Evolutionary conservation across 208 protist species (phyloP), one percentile per base, ranked within the genome.

Genomic region (Lotmaria passim): DNA sequence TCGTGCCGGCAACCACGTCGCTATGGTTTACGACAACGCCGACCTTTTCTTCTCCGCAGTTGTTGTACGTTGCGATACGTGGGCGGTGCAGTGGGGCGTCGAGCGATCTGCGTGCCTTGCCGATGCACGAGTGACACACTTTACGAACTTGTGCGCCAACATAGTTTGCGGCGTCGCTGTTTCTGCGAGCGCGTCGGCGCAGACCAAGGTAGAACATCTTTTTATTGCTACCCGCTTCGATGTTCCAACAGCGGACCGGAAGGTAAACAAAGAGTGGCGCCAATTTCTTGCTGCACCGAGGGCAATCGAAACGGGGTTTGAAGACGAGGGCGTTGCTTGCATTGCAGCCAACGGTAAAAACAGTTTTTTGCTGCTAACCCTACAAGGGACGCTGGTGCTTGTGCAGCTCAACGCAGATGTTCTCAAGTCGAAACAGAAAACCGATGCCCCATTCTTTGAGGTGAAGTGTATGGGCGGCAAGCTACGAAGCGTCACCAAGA

Each of bases 51-150:
- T 95, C 72, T 69, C 83, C 0, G 69, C 79, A 17, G 77, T 69
- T 23, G 52, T 95, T 19, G 67, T 93, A 21, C 86, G 90, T n/a
- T 91, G 87, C 48, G 90, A 95, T 62, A 95, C 90, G 8, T 93
- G 90, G 86, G 73, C 83, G 15, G 75, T 91, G 44, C 81, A 92
- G 50, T 95, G 90, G 90, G 83, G 58, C 12, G 77, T 93, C 0
- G 62, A 76, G 21, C 69, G 38, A 15, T 11, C 53, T 19, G 71
- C 28, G 5, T 82, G 77, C 30, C 61, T 82, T 15, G 44, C 65
- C 4, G 70, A 57, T 23, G 70, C 65, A 14, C 33, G 38, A 41
- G 70, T 78, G n/a, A 33, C 44, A 5, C 70, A 78, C 30, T 38
- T 82, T 34, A 47, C 39, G 19, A 51, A 50, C 7, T 30, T 73